These are phyloP conservation scores for Leucogyrophana mollusca DNA, from an alignment of 768 basidiomycete species.

Conservation along the genomic window DNA sequence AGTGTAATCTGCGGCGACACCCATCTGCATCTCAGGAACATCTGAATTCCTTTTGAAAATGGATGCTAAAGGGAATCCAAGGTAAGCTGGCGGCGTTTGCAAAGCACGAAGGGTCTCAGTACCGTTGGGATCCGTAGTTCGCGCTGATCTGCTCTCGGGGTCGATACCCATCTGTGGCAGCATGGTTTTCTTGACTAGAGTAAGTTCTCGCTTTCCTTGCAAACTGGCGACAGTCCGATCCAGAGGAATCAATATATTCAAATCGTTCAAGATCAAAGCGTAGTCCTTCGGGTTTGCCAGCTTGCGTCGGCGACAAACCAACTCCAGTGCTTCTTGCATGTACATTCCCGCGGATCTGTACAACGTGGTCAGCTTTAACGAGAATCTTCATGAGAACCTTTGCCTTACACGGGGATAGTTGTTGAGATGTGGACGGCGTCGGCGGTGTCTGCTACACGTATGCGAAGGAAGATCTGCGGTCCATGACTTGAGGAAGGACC, in stretches of 20 bases:
- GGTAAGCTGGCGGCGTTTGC: conserved; percentile 1
- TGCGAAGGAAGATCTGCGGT: conserved; percentile 79
- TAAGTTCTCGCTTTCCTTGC: conserved; percentile 81
- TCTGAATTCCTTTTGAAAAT: conserved; percentile 92
- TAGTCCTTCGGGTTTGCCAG: conserved; percentile 75
- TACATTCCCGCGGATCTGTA: conserved; percentile 87
- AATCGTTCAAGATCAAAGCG: conserved; percentile 63
- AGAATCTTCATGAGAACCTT: background rate
- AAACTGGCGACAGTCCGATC: conserved; percentile 96
- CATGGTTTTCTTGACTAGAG: conserved; percentile 77
- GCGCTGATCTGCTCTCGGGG: conserved; percentile 59
- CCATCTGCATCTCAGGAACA: conserved; percentile 48
- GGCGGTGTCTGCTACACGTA: conserved; percentile 76
- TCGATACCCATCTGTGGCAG: conserved; percentile 71
- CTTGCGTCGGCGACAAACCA: conserved; percentile 71
- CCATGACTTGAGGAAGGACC: conserved; percentile 73
- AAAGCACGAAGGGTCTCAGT: conserved; percentile 1
- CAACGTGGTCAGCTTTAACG: background rate
- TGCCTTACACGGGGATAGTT: conserved; percentile 86
- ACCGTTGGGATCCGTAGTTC: conserved; percentile 94
- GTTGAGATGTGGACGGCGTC: conserved; percentile 86
- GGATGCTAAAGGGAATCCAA: conserved; percentile 65
- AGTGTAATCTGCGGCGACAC: conserved; percentile 72
- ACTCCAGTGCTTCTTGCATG: conserved; percentile 92
- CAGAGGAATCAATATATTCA: conserved; percentile 79